Conservation (phyloP, 2,329 filamentous ascomycete genomes). For the Epichloe gansuensis region DNA sequence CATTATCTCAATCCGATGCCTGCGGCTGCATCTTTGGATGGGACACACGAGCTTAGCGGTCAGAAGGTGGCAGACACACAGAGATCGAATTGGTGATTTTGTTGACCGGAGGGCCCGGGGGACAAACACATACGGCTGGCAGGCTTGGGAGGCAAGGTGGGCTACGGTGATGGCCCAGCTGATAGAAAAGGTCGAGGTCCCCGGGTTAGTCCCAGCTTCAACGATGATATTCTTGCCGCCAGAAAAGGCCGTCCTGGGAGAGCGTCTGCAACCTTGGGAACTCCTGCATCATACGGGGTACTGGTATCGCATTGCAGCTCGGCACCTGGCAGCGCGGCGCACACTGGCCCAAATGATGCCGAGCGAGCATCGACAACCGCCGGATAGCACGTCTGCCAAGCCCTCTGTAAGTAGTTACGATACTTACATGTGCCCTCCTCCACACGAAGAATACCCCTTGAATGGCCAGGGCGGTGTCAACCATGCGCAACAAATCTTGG, state of each 20-base stretch:
- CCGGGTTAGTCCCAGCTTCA: constrained; percentile 33
- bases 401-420: constrained; percentile 43
- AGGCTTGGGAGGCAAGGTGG: constrained; percentile 80
- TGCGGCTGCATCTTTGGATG: constrained; percentile 73
- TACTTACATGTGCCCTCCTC: constrained; percentile 53
- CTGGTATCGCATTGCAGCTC: constrained; percentile 49
- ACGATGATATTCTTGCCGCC: constrained; percentile 37
- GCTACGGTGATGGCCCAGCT: constrained; percentile 48
- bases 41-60: constrained; percentile 68
- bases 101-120: constrained; percentile 70
- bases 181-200: constrained; percentile 40
- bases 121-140: constrained; percentile 87
- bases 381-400: constrained; percentile 33
- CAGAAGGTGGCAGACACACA: constrained; percentile 68
- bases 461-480: constrained; percentile 34
- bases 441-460: constrained; percentile 45
- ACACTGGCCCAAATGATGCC: constrained; percentile 42
- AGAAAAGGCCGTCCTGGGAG: constrained; percentile 45
- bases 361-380: constrained; percentile 41
- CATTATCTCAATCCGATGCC: constrained; percentile 61
- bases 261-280: constrained; percentile 50
- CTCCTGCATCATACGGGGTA: constrained; percentile 53
- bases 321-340: constrained; percentile 41
- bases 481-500: constrained; percentile 42
- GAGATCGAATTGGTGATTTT: constrained; percentile 59